Percentiles rank a stretch among this genome's conserved stretches.
Conservation (phyloP, 192 early-diverging fungal genomes). For the Coemansia furcata region DNA sequence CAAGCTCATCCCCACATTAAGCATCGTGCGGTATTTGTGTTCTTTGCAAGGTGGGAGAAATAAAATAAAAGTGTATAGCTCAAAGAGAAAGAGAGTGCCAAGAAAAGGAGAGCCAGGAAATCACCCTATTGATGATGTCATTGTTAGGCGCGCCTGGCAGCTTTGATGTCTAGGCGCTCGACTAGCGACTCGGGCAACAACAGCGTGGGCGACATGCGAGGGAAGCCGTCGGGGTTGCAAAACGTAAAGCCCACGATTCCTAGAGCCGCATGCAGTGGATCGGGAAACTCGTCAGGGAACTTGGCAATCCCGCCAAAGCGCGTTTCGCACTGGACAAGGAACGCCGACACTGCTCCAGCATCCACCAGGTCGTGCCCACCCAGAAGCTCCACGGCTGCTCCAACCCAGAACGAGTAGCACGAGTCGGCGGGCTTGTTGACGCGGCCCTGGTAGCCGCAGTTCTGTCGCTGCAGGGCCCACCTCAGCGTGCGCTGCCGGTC, state of each 20-base stretch:
- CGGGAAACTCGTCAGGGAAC: conserved; percentile 28
- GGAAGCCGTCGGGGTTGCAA: conserved; percentile 29
- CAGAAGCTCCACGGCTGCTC: conserved; percentile 63
- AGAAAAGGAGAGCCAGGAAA: not conserved
- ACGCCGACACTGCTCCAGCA: not conserved
- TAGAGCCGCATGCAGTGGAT: conserved; percentile 49
- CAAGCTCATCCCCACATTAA: not conserved
- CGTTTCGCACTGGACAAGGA: conserved; percentile 31
- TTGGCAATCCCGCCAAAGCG: conserved; percentile 48
- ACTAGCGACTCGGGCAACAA: conserved; percentile 34
- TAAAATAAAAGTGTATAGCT: not conserved
- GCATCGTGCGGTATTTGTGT: not conserved
- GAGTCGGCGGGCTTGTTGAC: conserved; percentile 84
- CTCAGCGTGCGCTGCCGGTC: conserved; percentile 55
- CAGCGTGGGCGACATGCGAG: conserved; percentile 43
- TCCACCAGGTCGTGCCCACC: conserved; percentile 48
- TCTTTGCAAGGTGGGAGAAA: too few species aligned
- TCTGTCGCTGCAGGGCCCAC: conserved; percentile 83
- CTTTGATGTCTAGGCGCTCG: conserved; percentile 4
- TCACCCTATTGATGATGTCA: not conserved
- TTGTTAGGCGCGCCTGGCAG: not conserved
- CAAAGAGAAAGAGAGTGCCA: not conserved
- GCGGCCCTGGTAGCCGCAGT: conserved; percentile 87
- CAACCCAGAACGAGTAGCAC: conserved; percentile 99
- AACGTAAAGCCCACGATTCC: conserved; percentile 45